Evolutionary conservation across 129 eudicot genomes (phyloP), one percentile per base, ranked within the genome.

Genomic region (Escallonia herrerae): DNA sequence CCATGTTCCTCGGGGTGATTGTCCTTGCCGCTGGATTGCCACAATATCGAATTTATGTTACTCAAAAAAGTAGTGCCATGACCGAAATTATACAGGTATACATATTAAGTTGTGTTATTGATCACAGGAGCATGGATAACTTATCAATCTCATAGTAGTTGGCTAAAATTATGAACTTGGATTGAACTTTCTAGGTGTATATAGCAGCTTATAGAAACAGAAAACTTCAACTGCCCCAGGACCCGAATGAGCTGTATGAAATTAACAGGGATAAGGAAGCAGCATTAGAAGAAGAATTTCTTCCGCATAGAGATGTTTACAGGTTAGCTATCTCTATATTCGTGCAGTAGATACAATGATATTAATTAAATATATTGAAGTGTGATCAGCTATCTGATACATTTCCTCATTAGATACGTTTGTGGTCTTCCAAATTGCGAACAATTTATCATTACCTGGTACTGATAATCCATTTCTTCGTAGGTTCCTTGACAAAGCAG

Each of bases 401-500:
- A 22, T 22, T 22, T 22, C 1, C 33, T 22, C 33, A 22, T 22
- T 22, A 22, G 1, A 22, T 22, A 22, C 33, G 33, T 22, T 22
- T 22, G 33, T 22, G 33, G 33, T 22, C 33, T 22, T 10, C 43
- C 4, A 22, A 22, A 22, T 22, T 22, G 33, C 33, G 33, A 22
- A 22, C 33, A 22, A 22, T 22, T 22, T 22, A 22, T 22, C 33
- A 22, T 22, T 22, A 22, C 33, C 33, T 22, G 0, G 33, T 22
- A 22, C 33, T 22, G 33, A 22, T 0, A 22, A 22, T 22, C 33
- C 33, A 22, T 22, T 22, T 22, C 33, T 22, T 22, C 33, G 33
- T 22, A 88, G 96, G 81, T 88, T 76, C 72, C 63, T 88, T 42
- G 96, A 87, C 73, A 84, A 82, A 73, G 96, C 89, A 77, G 89